Evolutionary conservation across 73 alveolate species (phyloP), one percentile per base, ranked within the genome.

Genomic region (Strombidium stylifer): DNA sequence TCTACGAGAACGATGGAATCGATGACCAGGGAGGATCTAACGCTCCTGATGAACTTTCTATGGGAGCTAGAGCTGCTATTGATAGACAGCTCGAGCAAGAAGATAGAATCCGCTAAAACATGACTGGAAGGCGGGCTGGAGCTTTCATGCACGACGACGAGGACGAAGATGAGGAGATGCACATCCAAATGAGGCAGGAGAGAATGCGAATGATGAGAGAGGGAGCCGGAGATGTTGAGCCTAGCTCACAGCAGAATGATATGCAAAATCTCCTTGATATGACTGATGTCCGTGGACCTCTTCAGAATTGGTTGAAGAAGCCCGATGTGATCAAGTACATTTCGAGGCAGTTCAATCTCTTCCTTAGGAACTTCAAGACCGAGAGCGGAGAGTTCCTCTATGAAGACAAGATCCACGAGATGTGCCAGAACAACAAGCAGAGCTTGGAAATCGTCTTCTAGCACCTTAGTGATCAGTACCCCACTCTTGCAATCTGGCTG

Each of bases 401-500:
- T 76, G 94, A 84, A 47, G 85, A 94, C 53, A 68, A 96, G 52
- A 96, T 96, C 69, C 73, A 82, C 40, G 98, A 96, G 44, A 89
- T 96, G 98, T 89, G 97, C 73, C 62, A 93, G 32, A 87, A 85
- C 53, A 96, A 96, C 73, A 94, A 90, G 53, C 91, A 94, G 73
- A 80, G 97, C 40, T 72, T 94, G 35, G 99, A 96, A 59, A 73
- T 90, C 37, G 69, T 81, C 55, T 90, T 88, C 62, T 58, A 82
- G 14, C 93, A 95, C 72, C 73, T 87, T 28, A 84, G 83, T 36
- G 47, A 25, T 26, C 60, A 57, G 36, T 77, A 85, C 50, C 91
- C 95, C 47, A 77, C 96, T 36, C 72, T 97, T 21, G 97, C 98
- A n/a, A 78, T 86, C 39, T 95, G 99, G 99, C 90, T 97, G 0